phyloP scores from a whole-genome alignment of 2,329 filamentous ascomycete genomes.

The Claviceps maximensis region DNA sequence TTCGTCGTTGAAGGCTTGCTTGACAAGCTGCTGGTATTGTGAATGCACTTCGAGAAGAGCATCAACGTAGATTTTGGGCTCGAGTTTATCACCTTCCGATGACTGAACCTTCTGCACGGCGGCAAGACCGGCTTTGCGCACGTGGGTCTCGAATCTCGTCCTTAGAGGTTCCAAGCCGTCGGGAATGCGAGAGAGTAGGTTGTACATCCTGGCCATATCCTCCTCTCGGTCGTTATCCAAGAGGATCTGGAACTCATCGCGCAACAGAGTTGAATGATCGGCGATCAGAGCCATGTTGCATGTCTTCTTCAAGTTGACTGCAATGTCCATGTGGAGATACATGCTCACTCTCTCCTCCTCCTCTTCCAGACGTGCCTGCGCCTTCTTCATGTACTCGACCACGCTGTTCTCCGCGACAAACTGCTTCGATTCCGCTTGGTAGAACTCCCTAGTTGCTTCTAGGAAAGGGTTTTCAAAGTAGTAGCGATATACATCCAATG shows the following conservation, averaged over 20 bases:
- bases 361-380: slow-evolving; percentile 74
- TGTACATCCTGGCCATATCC: slow-evolving; percentile 95
- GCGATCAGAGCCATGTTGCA: slow-evolving; percentile 85
- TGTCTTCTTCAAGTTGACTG: slow-evolving; percentile 65
- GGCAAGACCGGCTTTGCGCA: slow-evolving; percentile 74
- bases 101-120: slow-evolving; percentile 85
- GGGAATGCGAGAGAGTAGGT: slow-evolving; percentile 73
- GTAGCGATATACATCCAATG: slow-evolving; percentile 82
- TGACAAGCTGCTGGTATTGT: slow-evolving; percentile 82
- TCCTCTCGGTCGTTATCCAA: slow-evolving; percentile 90
- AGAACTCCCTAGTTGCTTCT: slow-evolving; percentile 70
- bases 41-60: slow-evolving; percentile 88
- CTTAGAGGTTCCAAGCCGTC: slow-evolving; percentile 85
- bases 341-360: slow-evolving; percentile 89
- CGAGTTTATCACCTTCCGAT: slow-evolving; percentile 74
- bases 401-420: slow-evolving; percentile 96
- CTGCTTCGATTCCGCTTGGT: slow-evolving; percentile 80
- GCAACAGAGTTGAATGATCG: slow-evolving; percentile 70
- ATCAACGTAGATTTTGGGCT: slow-evolving; percentile 95
- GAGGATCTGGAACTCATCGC: slow-evolving; percentile 90
- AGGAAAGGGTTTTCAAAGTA: slow-evolving; percentile 93
- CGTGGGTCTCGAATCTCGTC: slow-evolving; percentile 79
- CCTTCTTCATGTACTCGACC: slow-evolving; percentile 99
- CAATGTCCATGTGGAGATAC: slow-evolving; percentile 86
- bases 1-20: slow-evolving; percentile 85